These are phyloP conservation scores for Aphanoascus verrucosus DNA, from an alignment of 2,329 filamentous ascomycete genomes.

Conservation along the genomic window DNA sequence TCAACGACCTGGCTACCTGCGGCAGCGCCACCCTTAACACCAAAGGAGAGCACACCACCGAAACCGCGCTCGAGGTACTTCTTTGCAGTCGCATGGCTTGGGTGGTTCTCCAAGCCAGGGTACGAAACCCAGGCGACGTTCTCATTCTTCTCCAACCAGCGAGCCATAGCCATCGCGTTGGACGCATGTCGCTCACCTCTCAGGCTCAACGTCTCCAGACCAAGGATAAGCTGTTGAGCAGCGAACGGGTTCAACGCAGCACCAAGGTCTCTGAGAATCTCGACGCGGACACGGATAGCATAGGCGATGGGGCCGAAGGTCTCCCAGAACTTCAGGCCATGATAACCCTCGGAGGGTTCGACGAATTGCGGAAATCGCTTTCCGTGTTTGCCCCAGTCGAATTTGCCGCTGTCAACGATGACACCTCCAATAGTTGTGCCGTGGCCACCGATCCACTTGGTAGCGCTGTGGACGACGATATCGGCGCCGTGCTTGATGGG, in stretches of 20 bases:
- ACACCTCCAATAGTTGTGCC: constrained; percentile 84
- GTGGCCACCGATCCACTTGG: constrained; percentile 95
- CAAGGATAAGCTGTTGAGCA: constrained; percentile 82
- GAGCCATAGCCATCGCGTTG: constrained; percentile 70
- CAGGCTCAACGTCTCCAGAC: constrained; percentile 79
- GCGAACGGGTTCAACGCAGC: constrained; percentile 77
- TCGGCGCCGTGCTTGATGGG: constrained; percentile 87
- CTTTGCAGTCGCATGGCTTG: constrained; percentile 68
- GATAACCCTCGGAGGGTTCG: constrained; percentile 79
- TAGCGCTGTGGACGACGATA: constrained; percentile 87
- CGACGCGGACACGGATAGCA: constrained; percentile 75
- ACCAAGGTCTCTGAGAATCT: constrained; percentile 80
- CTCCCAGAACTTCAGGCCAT: constrained; percentile 89
- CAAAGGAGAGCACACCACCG: constrained; percentile 85
- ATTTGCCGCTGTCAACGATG: constrained; percentile 79
- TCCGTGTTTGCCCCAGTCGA: constrained; percentile 80
- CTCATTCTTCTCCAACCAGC: constrained; percentile 70
- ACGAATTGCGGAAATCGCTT: constrained; percentile 86
- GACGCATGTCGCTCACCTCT: constrained; percentile 75
- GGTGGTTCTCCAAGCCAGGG: constrained; percentile 73
- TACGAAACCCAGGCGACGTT: constrained; percentile 92
- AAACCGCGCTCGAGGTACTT: constrained; percentile 77
- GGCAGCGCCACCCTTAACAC: constrained; percentile 76
- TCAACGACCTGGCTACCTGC: constrained; percentile 85
- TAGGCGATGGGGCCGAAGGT: constrained; percentile 76